Conservation (phyloP, 176 grass and related monocot genomes). For the Ensete ventricosum region DNA sequence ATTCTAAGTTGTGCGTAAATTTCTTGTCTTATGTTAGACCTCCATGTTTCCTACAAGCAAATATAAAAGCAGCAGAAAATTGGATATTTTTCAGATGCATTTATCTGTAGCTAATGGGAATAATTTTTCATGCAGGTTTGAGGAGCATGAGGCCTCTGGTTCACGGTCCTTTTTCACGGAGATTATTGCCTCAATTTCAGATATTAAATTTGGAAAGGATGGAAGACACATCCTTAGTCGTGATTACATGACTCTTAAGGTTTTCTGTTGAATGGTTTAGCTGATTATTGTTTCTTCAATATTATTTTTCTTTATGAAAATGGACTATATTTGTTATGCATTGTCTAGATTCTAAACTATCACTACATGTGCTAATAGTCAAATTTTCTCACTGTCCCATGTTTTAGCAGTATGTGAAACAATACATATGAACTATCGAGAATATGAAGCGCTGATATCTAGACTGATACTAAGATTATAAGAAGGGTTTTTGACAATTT, state of each 20-base stretch:
- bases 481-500: background rate
- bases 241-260: slow-evolving; percentile 98
- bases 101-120: slow-evolving; percentile 21
- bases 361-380: background rate
- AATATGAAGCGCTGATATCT: background rate
- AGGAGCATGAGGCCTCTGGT: slow-evolving; percentile 66
- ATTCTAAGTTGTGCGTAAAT: slow-evolving; percentile 83
- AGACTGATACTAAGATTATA: background rate
- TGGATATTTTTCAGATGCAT: background rate
- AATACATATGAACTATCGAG: background rate
- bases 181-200: slow-evolving; percentile 97
- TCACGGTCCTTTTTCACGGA: slow-evolving; percentile 99
- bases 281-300: slow-evolving; percentile 2
- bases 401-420: background rate
- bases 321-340: background rate
- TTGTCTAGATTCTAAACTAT: background rate
- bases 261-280: slow-evolving; percentile 15
- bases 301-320: background rate
- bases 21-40: background rate
- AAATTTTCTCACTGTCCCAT: background rate
- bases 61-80: background rate
- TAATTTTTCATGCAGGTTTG: slow-evolving; percentile 49
- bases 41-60: background rate
- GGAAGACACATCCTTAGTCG: slow-evolving; percentile 92
- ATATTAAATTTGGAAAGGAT: slow-evolving; percentile 87